Conservation (phyloP, 306 rosid species). For the Cucumis melo region DNA sequence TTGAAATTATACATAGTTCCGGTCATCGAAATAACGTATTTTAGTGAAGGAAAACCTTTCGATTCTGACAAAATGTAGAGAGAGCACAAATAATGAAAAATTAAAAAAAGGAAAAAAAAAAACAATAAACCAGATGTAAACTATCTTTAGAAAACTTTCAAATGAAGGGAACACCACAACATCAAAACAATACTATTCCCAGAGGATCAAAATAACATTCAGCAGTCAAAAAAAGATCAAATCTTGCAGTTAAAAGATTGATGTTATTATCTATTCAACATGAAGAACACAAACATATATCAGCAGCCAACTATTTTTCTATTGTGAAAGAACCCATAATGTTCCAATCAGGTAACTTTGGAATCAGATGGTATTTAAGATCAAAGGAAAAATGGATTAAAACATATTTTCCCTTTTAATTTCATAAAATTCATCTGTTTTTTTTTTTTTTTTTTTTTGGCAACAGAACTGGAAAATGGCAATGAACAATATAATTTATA, state of each 20-base stretch:
- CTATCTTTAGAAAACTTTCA: too few species aligned
- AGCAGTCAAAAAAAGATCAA: background rate
- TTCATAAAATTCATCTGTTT: background rate
- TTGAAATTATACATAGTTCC: too few species aligned
- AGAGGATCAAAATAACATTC: background rate
- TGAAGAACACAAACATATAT: background rate
- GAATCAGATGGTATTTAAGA: background rate
- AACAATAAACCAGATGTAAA: too few species aligned
- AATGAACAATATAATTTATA: background rate
- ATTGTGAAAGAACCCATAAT: background rate
- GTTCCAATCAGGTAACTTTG: background rate
- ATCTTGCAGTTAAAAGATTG: background rate
- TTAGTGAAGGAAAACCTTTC: too few species aligned
- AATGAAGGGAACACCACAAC: background rate
- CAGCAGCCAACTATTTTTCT: background rate
- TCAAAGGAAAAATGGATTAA: slow-evolving; percentile 6
- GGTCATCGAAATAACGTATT: too few species aligned
- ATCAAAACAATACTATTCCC: background rate
- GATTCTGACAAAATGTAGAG: too few species aligned
- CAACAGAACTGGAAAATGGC: background rate
- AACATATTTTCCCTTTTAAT: background rate
- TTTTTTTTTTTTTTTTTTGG: background rate
- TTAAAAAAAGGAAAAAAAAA: too few species aligned
- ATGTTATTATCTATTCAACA: background rate
- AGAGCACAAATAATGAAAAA: too few species aligned